A percentile compares a stretch with the other conserved stretches of the same genome.
These are phyloP conservation scores for Boletus insuetus DNA, from an alignment of 768 basidiomycete genomes.

Conservation along the genomic window DNA sequence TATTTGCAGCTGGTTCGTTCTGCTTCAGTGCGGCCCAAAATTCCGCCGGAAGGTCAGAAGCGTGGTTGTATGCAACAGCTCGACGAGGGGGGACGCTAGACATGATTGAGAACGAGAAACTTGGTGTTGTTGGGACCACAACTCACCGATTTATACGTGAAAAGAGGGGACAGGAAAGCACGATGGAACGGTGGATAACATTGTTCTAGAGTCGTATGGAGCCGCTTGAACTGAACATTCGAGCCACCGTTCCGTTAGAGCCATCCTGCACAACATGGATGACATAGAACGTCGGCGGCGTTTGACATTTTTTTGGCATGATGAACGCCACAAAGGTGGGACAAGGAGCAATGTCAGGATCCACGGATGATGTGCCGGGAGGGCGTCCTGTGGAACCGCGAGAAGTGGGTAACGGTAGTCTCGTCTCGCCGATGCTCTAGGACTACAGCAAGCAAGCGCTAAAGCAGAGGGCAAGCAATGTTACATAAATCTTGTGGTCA, in stretches of 20 bases:
- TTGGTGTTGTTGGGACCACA: slow-evolving; percentile 12
- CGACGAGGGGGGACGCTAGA: slow-evolving; percentile 1
- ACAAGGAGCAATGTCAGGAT: not conserved
- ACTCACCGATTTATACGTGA: slow-evolving; percentile 5
- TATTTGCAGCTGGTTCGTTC: slow-evolving; percentile 37
- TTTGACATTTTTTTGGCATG: not conserved
- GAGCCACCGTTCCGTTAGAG: slow-evolving; percentile 12
- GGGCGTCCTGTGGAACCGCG: not conserved
- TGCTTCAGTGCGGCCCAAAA: slow-evolving; percentile 32
- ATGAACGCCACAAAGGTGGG: not conserved
- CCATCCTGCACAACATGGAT: slow-evolving; percentile 18
- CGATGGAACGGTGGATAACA: not conserved
- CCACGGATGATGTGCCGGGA: slow-evolving; percentile 10
- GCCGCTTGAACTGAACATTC: slow-evolving; percentile 3
- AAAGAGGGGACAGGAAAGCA: not conserved
- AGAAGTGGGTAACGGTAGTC: not conserved
- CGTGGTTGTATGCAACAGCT: slow-evolving; percentile 2
- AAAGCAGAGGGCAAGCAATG: too few relatives aligned
- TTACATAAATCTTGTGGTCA: too few relatives aligned
- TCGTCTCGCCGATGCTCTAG: too few relatives aligned
- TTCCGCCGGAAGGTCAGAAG: slow-evolving; percentile 14
- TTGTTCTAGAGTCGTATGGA: not conserved
- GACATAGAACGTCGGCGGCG: slow-evolving; percentile 5
- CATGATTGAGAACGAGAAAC: slow-evolving; percentile 21
- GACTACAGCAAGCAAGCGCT: slow-evolving; percentile 3